Base-by-base conservation (phyloP, 2,329 filamentous ascomycete species). In the Neopestalotiopsis rosae region DNA sequence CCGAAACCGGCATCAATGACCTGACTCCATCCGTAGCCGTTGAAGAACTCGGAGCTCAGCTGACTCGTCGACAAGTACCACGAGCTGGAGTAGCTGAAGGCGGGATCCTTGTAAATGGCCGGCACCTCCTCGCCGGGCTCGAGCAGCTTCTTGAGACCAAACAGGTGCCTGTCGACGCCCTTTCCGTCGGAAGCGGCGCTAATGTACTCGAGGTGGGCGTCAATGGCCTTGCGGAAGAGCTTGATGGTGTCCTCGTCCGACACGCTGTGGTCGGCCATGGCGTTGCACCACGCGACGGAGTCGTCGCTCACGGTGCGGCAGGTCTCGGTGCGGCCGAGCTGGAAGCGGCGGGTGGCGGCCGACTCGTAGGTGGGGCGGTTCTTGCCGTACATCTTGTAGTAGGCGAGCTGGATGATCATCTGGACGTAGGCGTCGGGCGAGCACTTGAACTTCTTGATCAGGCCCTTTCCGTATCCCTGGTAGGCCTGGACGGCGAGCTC, bases 401-500 rank as follows among this genome's bases (percentile, higher is more conserved):
- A 99, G 52, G 96, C 96, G 66, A 98, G 90, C 82, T 99, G 96
- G 80, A 99, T 99, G 80, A 98, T 86, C 94, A 99, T 96, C 84
- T 99, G 96, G 57, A 98, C 94, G 81, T 97, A 99, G 40, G 95
- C 96, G 77, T 99, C 97, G 38, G 96, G 96, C 32, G 93, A 97
- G 89, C 94, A 97, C 85, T 94, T 97, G 90, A 99, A 98, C 83
- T 97, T 97, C 90, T 99, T 99, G 87, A 99, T 98, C 71, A 99
- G 86, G 32, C 94, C 94, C 86, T 99, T 99, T 80, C 96, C 96
- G 81, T 99, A 99, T 76, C 92, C 95, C 82, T 98, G 95, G 86
- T 97, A 99, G 34, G 94, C 93, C 81, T 98, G 95, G 2, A 99
- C 95, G 28, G 93, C 90, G 61, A 99, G 91, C 81, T 99, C 92